Percentiles rank a stretch among this genome's conserved stretches.
phyloP scores from a whole-genome alignment of 306 rosid genomes.

The Vachellia pachyceras region DNA sequence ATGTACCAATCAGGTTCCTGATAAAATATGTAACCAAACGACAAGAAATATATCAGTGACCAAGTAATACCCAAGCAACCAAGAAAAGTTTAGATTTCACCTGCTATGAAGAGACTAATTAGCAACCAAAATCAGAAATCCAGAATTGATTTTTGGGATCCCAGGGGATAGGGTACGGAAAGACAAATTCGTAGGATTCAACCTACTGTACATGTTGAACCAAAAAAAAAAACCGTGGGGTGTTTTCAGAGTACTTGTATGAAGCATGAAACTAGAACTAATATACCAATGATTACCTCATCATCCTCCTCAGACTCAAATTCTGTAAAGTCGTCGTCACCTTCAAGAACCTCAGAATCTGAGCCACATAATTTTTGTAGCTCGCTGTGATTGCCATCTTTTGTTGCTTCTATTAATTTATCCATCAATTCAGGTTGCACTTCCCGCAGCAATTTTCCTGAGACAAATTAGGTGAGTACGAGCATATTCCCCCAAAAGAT shows the following conservation, averaged over 20 bases:
- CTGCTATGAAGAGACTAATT: conserved; percentile 1
- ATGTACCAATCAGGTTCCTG: conserved; percentile 58
- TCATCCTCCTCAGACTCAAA: conserved; percentile 61
- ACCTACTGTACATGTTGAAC: background rate
- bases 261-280: background rate
- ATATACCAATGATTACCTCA: conserved; percentile 45
- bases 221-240: background rate
- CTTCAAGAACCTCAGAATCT: conserved; percentile 42
- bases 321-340: conserved; percentile 53
- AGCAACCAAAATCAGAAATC: conserved; percentile 3
- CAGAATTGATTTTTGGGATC: background rate
- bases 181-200: background rate
- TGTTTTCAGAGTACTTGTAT: background rate
- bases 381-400: conserved; percentile 63
- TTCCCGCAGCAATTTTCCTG: conserved; percentile 78
- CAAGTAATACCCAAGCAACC: conserved; percentile 10
- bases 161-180: background rate
- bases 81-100: background rate
- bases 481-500: conserved; percentile 1
- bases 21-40: background rate
- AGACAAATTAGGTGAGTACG: conserved; percentile 29
- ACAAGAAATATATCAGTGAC: background rate
- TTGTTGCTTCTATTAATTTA: conserved; percentile 71
- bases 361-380: conserved; percentile 64
- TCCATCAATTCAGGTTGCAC: conserved; percentile 87